Evolutionary conservation across 306 rosid species (phyloP), one percentile per base, ranked within the genome.

Genomic region (Myrica gale): DNA sequence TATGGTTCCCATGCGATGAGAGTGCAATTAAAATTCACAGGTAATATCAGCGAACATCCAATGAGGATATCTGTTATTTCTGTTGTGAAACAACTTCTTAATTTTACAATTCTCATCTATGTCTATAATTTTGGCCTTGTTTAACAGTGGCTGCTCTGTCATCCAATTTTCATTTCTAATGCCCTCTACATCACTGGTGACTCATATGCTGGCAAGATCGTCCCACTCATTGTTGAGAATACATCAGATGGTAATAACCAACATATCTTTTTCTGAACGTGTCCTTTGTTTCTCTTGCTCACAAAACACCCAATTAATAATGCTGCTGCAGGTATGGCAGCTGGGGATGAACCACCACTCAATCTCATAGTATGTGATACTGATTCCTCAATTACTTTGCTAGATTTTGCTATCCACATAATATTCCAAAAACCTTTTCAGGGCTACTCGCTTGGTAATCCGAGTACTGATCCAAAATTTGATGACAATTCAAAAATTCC

Each of bases 371-470:
- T 85, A 76, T 20, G 56, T 70, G 21, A 16, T 10, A 42, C 72
- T 56, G 63, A 32, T n/a, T 58, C 19, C 63, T 54, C 5, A 41
- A 16, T 26, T 13, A 23, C 3, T 57, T 5, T 20, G 16, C 17
- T 62, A 63, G 11, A 63, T 41, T 65, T 47, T 41, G 69, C 48
- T 65, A 15, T 65, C 23, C 21, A 17, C 10, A 12, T 46, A 69
- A 77, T 37, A 16, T 39, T 61, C 4, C 5, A 9, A 51, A n/a
- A 55, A 4, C 48, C 60, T 12, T 19, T 72, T 4, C 77, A 80
- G 70, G 85, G 86, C 19, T 85, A 82, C 77, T 9, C 74, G 61
- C 53, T 75, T 9, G 85, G 89, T 12, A 80, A 80, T 47, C 73
- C 81, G 6, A 1, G 6, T 9, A 76, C 84, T 5, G 77, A 71